Base-by-base conservation (phyloP, 2,329 filamentous ascomycete species). In the Exophiala calicioides region DNA sequence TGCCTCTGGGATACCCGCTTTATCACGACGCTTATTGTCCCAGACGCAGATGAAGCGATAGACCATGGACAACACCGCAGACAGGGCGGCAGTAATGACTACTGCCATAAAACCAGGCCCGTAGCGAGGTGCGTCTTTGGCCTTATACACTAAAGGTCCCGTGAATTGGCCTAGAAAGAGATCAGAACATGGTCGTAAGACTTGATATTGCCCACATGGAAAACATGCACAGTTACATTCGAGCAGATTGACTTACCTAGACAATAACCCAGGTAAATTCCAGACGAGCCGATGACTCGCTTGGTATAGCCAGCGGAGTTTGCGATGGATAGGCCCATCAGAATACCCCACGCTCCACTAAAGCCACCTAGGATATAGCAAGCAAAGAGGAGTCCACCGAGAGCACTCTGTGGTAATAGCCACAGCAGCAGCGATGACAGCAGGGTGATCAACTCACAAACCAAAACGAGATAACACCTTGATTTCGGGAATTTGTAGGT, bases 311-410 rank as follows among this genome's bases (percentile, higher is more conserved):
- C 55, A 7, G 51, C 57, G 10, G 57, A 47, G 29, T 58, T 59
- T 18, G 41, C 73, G 32, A 75, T 69, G 31, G 70, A 67, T 3
- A 77, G 56, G 0, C 71, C 71, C 67, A 80, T 77, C 0, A 77
- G 58, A 3, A 78, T 71, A 2, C 71, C 74, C 49, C 78, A 79
- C 0, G 68, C 72, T 2, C 68, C 74, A 8, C 68, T 69, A 46
- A 60, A 55, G 0, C 68, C 71, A 1, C 74, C 69, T 7, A 79
- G 60, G 36, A 77, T 76, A 39, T 74, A 75, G 10, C 68, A 68
- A 0, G 67, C 76, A 50, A 78, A 78, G 0, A 79, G 60, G 1
- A 76, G 54, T 0, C 66, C 74, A 0, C 74, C 74, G 9, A 64
- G 71, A 5, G 62, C 60, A 3, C 54, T 54, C 8, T 65, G 59